These are phyloP conservation scores for Phaeosphaeria sp. DNA, from an alignment of 2,329 filamentous ascomycete genomes.

Conservation along the genomic window DNA sequence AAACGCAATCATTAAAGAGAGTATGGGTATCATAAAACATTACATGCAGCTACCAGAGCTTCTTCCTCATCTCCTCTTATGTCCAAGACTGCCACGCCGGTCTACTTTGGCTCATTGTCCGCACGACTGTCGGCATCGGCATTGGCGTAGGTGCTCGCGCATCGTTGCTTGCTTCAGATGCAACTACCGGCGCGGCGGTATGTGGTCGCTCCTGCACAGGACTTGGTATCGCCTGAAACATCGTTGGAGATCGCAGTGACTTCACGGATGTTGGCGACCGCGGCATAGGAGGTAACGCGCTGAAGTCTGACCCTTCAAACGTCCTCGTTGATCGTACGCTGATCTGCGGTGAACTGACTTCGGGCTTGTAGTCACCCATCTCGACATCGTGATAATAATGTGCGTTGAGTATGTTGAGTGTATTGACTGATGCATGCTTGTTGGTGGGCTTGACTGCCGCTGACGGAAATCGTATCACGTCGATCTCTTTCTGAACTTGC, in stretches of 20 bases:
- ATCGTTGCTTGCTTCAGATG: background rate
- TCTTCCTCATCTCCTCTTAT: background rate
- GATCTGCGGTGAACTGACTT: constrained; percentile 12
- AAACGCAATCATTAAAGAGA: background rate
- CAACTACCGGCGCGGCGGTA: background rate
- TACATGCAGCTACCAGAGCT: background rate
- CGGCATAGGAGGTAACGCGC: constrained; percentile 28
- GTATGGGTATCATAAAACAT: background rate
- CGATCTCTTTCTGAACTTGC: constrained; percentile 21
- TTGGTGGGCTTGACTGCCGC: background rate
- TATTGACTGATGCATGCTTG: constrained; percentile 15
- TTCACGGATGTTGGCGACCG: constrained; percentile 9
- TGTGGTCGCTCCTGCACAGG: background rate
- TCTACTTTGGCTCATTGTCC: constrained; percentile 2
- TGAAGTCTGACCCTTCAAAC: constrained; percentile 12
- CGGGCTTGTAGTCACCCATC: constrained; percentile 24
- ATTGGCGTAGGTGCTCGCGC: background rate
- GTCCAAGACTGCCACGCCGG: constrained; percentile 19
- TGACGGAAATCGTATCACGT: constrained; percentile 16
- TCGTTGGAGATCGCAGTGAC: background rate
- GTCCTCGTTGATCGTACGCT: constrained; percentile 10
- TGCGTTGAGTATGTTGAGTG: constrained; percentile 20
- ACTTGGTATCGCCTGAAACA: background rate
- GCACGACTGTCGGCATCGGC: background rate
- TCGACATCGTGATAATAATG: constrained; percentile 32